Base-by-base conservation (phyloP, 2,329 filamentous ascomycete genomes). In the Alternaria ventricosa region DNA sequence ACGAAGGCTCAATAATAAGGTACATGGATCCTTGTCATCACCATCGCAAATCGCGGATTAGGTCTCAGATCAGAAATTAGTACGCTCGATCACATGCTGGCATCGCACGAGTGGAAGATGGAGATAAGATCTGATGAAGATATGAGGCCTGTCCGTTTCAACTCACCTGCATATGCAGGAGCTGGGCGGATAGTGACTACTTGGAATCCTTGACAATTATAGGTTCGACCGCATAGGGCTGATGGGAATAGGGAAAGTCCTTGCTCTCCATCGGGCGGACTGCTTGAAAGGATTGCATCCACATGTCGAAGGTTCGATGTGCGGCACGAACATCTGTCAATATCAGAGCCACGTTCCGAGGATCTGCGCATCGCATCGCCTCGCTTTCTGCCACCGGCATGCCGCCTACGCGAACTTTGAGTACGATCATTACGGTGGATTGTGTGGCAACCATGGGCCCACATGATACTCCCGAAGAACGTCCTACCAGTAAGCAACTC, bases 141-240 rank as follows among this genome's bases (percentile, higher is more conserved):
- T 25, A 51, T 36, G 20, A 56, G 27, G 63, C 55, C 55, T 53
- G 13, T 10, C 58, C 61, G 47, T 60, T 61, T 55, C 27, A 36
- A 33, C 46, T 47, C 53, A 63, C 49, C 13, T 66, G 61, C 62
- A 67, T 64, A 44, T 43, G 65, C 63, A 69, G 55, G 53, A 60
- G 55, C 36, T 36, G 57, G 56, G 46, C 51, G 46, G 60, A 51
- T 27, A 57, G 51, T 66, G 50, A 64, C 56, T 63, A 46, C 51
- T 65, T 33, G 51, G n/a, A 63, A 53, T 47, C 47, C 57, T 61
- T 46, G 55, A 64, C 54, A 64, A 62, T 60, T 59, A 57, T 63
- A 59, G 57, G 54, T 53, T 49, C 47, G 50, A 62, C 60, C 47
- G 30, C 41, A 51, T 75, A 72, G 68, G 73, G 74, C 73, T 74